Base-by-base conservation (phyloP, 495 filamentous ascomycete species). In the Melanomma pulvis-pyrius region DNA sequence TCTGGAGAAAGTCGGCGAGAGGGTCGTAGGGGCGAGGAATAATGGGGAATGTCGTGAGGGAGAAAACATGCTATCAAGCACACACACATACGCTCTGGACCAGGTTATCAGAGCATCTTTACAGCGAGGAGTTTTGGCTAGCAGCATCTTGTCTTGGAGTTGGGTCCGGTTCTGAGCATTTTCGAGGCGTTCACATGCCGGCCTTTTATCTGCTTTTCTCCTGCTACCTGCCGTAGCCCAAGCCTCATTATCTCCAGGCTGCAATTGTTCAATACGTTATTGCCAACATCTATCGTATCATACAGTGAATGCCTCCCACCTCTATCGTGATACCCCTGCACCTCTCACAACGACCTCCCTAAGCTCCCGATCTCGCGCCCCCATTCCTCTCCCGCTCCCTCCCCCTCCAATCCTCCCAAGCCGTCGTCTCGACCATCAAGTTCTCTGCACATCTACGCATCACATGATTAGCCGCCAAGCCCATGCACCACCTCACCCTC, bases 371-470 rank as follows among this genome's bases (percentile, higher is more conserved):
- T n/a, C 39, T 2, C 5, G 9, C 3, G 8, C 17, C 39, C n/a
- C n/a, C 39, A 44, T 44, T 44, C 24, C 24, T 46, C 49, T 25
- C 46, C 36, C 48, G 44, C 50, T 44, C n/a, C 24, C 24, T 46
- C 49, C 17, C 46, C 36, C 48, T 51, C 50, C 46, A 55, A 8
- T 58, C 72, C 68, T 94, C 90, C 89, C 90, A 93, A 52, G 83
- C 79, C 24, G 91, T 96, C 25, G 91, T 96, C 77, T 96, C 92
- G 11, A 92, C 89, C 65, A 82, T 89, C 74, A 93, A 86, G 19
- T 83, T 87, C 71, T 86, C 85, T 29, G 84, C 83, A 78, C 92
- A 96, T 59, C 92, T 96, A 75, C 21, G 22, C 22, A 41, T 24
- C 19, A 25, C 32, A 57, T 29, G 44, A 30, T 65, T 29, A 70